These are phyloP conservation scores for Rhizomucor pusillus DNA, from an alignment of 371 early-diverging fungal species.

Conservation along the genomic window DNA sequence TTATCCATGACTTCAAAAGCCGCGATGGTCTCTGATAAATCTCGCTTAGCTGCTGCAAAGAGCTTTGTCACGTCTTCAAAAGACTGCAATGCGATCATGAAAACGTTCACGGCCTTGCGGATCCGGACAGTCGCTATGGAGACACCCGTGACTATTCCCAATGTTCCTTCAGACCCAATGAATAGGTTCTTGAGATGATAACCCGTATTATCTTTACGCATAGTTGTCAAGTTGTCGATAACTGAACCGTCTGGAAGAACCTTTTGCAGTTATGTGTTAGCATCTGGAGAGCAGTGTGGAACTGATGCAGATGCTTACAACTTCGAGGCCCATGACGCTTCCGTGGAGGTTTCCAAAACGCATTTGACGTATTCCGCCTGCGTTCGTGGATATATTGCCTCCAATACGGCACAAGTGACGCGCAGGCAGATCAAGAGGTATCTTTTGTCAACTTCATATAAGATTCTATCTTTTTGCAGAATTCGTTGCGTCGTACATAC, in stretches of 20 bases:
- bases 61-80: conserved; percentile 69
- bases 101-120: conserved; percentile 56
- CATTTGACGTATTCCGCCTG: conserved; percentile 90
- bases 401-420: conserved; percentile 86
- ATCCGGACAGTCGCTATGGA: conserved; percentile 65
- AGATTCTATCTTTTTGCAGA: not conserved
- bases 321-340: conserved; percentile 84
- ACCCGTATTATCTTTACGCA: conserved; percentile 89
- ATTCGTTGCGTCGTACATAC: conserved; percentile 7
- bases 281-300: not conserved
- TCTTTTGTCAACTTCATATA: conserved; percentile 26
- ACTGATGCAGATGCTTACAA: conserved; percentile 29
- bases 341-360: conserved; percentile 93
- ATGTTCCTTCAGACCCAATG: conserved; percentile 95
- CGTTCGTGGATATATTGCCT: conserved; percentile 95
- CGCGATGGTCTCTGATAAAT: conserved; percentile 82
- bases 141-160: conserved; percentile 90
- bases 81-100: conserved; percentile 64
- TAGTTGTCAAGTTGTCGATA: conserved; percentile 74
- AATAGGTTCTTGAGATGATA: conserved; percentile 95
- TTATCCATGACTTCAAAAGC: conserved; percentile 95
- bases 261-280: conserved; percentile 10
- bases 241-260: conserved; percentile 90
- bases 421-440: conserved; percentile 94
- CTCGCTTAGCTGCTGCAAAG: conserved; percentile 63